Evolutionary conservation across 129 eudicot species (phyloP), one percentile per base, ranked within the genome.

Genomic region (Centella asiatica): DNA sequence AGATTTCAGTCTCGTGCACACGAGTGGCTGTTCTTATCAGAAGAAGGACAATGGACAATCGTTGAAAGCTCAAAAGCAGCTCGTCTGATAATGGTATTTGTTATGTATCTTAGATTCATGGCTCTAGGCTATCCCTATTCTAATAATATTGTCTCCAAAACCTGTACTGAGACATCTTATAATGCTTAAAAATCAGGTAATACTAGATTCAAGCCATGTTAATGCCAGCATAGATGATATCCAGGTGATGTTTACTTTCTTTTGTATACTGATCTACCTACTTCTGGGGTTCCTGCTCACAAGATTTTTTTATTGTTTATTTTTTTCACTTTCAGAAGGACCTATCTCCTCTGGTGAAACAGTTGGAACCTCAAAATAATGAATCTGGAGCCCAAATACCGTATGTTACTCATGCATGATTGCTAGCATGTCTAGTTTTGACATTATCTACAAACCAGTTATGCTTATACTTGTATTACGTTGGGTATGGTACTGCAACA

Each of bases 31-130:
- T 92, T 78, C 79, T 74, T 88, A 36, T 92, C 98, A 48, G 95
- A 81, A 76, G 98, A 92, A 87, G 98, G 98, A 53, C 98, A 92
- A 78, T 92, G 98, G 98, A 65, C 79, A 55, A 73, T 92, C 55
- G 86, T 92, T 53, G 95, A 79, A 77, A 92, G 84, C 77, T 79
- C 98, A 27, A 92, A 82, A 70, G 81, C 95, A 65, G 95, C 96
- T 74, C 95, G 98, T 48, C 72, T 92, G 45, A 66, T 84, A 60
- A 87, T 92, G 90, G 98, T 87, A 81, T 18, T 32, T 6, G 2
- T 50, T 64, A 53, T 54, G 23, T 33, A 53, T 26, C 34, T 58
- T 59, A 32, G 42, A 24, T 53, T 23, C 12, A 22, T 19, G 46
- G 36, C 10, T 57, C 60, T 31, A 17, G 52, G 44, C 24, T 36